Evolutionary conservation across 441 rosid genomes (phyloP), one percentile per base, ranked within the genome.

Genomic region (Bruguiera hainesii): DNA sequence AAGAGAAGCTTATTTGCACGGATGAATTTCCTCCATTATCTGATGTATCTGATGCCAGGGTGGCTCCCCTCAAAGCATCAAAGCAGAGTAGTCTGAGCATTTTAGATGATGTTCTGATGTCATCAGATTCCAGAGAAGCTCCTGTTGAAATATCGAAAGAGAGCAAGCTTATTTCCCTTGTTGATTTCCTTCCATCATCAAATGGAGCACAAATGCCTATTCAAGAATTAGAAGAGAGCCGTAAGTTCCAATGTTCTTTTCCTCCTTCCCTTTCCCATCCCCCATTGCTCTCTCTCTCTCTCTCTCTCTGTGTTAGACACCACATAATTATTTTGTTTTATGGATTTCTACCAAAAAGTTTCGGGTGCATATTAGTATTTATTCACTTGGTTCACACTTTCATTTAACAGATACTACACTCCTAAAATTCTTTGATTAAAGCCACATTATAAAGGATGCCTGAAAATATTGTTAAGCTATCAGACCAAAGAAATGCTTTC

Each of bases 171-270:
- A 64, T 53, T 66, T 73, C 68, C 66, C 67, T 66, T 42, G 72
- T 70, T 61, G 80, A 75, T 72, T 63, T 56, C 64, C 48, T 42
- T 42, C 48, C 48, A 42, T 58, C 50, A 20, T 61, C 71, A 23
- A 9, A 31, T 39, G 29, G 68, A 64, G 30, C 21, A 35, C 48
- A 20, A 35, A 64, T 74, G 42, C 66, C 76, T 35, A 57, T 31
- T 30, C 76, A 71, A 71, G 71, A 66, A 68, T 67, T 66, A 64
- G 71, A 73, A 61, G 79, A 70, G 67, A 78, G 20, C 52, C 48
- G 93, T 87, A 82, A 85, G 90, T 80, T 64, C 48, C 48, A 42
- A 3, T 13, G 16, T 42, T 42, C 48, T 42, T 42, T 42, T 13
- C 18, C 65, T 53, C 21, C 10, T n/a, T 61, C 7, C 37, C 51